phyloP scores from a whole-genome alignment of 352 stramenopile species.

The Globisporangium cederbergense region DNA sequence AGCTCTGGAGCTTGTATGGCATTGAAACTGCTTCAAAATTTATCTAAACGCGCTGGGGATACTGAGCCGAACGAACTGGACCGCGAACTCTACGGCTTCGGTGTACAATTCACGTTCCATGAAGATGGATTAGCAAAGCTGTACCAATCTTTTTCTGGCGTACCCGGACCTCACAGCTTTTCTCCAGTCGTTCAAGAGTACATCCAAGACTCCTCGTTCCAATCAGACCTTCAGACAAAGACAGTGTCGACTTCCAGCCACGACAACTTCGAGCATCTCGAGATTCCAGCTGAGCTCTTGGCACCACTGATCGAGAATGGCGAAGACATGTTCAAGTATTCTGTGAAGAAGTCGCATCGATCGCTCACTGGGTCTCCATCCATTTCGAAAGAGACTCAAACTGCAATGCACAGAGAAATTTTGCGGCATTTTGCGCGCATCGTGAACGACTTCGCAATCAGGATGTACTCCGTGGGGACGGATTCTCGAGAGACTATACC shows the following conservation, averaged over 20 bases:
- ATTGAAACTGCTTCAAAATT: slow-evolving; percentile 35
- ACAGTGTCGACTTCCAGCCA: slow-evolving; percentile 21
- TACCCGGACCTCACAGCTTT: slow-evolving; percentile 15
- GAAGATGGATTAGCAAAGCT: slow-evolving; percentile 26
- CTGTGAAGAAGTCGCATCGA: background rate
- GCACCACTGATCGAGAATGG: background rate
- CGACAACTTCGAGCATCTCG: slow-evolving; percentile 24
- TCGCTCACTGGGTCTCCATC: slow-evolving; percentile 22
- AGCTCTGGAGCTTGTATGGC: slow-evolving; percentile 20
- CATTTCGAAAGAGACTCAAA: slow-evolving; percentile 26
- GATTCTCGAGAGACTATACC: slow-evolving; percentile 29
- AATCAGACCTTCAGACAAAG: slow-evolving; percentile 3
- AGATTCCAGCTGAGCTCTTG: slow-evolving; percentile 14
- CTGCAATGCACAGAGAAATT: slow-evolving; percentile 26
- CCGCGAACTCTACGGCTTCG: slow-evolving; percentile 49
- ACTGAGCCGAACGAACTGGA: slow-evolving; percentile 16
- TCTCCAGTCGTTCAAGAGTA: slow-evolving; percentile 13
- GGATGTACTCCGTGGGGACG: slow-evolving; percentile 24
- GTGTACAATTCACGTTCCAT: slow-evolving; percentile 45
- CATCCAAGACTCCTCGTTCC: slow-evolving; percentile 12
- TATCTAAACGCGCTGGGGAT: slow-evolving; percentile 28
- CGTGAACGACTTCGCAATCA: slow-evolving; percentile 37
- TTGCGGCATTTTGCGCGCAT: slow-evolving; percentile 31
- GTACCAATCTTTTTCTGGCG: background rate
- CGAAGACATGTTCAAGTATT: background rate